phyloP scores from a whole-genome alignment of 2,329 filamentous ascomycete species.

The Aureobasidium pullulans region DNA sequence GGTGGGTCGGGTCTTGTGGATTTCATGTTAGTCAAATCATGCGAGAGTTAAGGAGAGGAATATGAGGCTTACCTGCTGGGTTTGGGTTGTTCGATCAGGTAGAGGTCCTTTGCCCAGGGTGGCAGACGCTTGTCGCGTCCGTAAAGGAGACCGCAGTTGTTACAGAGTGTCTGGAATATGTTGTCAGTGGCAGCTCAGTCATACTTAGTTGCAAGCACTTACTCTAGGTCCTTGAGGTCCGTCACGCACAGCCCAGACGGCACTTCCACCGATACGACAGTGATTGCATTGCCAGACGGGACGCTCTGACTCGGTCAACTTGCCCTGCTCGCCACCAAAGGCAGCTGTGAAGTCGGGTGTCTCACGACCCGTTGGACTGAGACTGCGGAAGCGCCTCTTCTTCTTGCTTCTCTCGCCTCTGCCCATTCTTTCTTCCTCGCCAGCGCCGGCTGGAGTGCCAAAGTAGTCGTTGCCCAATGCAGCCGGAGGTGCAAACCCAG shows the following conservation, averaged over 20 bases:
- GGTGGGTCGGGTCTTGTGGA: constrained; percentile 4
- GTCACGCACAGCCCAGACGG: constrained; percentile 91
- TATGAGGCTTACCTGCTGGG: constrained; percentile 11
- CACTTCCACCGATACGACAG: constrained; percentile 79
- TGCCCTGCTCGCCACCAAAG: constrained; percentile 56
- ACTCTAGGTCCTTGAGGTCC: constrained; percentile 79
- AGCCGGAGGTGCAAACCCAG: constrained; percentile 40
- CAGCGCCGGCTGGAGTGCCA: constrained; percentile 36
- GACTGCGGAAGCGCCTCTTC: constrained; percentile 82
- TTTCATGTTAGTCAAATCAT: not conserved
- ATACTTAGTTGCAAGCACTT: constrained; percentile 33
- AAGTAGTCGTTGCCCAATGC: constrained; percentile 46
- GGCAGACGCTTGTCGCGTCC: constrained; percentile 82
- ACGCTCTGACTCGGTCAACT: constrained; percentile 67
- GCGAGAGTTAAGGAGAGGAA: not conserved
- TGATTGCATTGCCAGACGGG: constrained; percentile 80
- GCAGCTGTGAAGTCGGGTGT: constrained; percentile 69
- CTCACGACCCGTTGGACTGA: constrained; percentile 74
- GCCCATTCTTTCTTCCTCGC: constrained; percentile 72
- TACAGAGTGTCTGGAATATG: constrained; percentile 65
- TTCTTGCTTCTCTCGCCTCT: constrained; percentile 90
- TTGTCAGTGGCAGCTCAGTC: constrained; percentile 19
- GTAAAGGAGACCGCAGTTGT: constrained; percentile 85
- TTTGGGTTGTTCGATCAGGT: constrained; percentile 38
- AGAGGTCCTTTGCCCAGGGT: constrained; percentile 65